Evolutionary conservation across 208 protist genomes (phyloP), one percentile per base, ranked within the genome.

Genomic region (Spongospora subterranea): DNA sequence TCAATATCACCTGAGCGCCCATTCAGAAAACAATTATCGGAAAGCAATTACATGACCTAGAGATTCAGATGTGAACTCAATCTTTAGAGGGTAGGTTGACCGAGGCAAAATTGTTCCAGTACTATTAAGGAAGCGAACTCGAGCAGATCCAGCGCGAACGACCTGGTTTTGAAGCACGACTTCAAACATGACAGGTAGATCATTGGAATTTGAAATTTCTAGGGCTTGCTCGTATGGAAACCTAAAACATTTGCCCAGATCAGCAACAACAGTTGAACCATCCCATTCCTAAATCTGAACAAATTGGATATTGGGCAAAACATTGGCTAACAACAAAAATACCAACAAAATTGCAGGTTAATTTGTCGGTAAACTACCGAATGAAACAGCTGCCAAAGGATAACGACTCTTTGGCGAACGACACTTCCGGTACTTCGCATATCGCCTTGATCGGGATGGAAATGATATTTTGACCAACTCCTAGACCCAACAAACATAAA

Each of bases 361-460:
- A n/a, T n/a, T n/a, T n/a, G n/a, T n/a, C n/a, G n/a, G n/a, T 29
- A 60, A 95, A 92, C 92, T 98, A 93, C 38, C 95, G 94, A 45
- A 98, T 94, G 91, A 98, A 99, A 93, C 96, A 96, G 0, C 94
- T 77, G 24, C 96, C 96, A 91, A 96, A 98, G 92, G 96, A 88
- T 13, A 99, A 88, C 60, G 93, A 91, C 29, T 95, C 94, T 29
- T 82, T 88, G 32, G 94, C 94, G 45, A 96, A 90, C 43, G 89
- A 89, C n/a, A 99, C 93, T 0, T 94, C 88, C 11, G 97, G 96
- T 38, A 98, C 95, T 54, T 97, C 89, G 92, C 96, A 97, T 0
- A 91, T 90, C 17, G 96, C 96, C 88, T 93, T 94, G 6, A 99
- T 92, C 39, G 96, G 96, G 0, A 93, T 91, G 0, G 94, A 92